These are phyloP conservation scores for Daldinia vernicosa DNA, from an alignment of 495 filamentous ascomycete genomes.

Conservation along the genomic window DNA sequence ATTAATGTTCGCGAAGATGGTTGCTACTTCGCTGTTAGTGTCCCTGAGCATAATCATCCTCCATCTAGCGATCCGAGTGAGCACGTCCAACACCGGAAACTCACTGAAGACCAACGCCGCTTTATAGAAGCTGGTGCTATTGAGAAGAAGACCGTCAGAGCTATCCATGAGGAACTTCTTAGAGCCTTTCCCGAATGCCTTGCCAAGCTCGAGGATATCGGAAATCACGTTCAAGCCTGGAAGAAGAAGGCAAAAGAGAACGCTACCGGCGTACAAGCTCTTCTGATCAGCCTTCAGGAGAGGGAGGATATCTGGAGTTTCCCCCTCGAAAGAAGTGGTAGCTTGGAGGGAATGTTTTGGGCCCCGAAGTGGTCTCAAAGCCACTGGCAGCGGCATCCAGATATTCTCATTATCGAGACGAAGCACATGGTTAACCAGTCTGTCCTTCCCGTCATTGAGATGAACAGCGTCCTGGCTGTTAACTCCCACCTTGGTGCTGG, in stretches of 20 bases:
- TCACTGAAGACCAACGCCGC: conserved; percentile 43
- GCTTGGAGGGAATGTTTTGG: conserved; percentile 45
- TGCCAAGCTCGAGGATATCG: conserved; percentile 43
- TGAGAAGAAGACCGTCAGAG: conserved; percentile 42
- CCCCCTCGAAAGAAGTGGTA: conserved; percentile 39
- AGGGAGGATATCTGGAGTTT: conserved; percentile 45
- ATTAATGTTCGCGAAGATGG: conserved; percentile 41
- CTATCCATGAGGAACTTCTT: conserved; percentile 43
- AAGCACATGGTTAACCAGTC: conserved; percentile 45
- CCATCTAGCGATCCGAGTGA: conserved; percentile 38
- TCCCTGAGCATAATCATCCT: conserved; percentile 44
- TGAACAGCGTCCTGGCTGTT: conserved; percentile 43
- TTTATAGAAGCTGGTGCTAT: conserved; percentile 44
- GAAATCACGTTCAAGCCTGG: conserved; percentile 44
- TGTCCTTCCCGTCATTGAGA: conserved; percentile 43
- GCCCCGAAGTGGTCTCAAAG: conserved; percentile 44
- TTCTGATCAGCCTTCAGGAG: conserved; percentile 44
- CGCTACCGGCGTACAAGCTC: conserved; percentile 45
- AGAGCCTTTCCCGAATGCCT: conserved; percentile 34
- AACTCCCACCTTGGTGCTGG: conserved; percentile 44
- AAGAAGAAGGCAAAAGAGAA: conserved; percentile 45
- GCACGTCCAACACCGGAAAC: conserved; percentile 43
- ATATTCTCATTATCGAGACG: conserved; percentile 45
- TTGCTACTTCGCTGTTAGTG: conserved; percentile 39
- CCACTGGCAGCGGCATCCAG: conserved; percentile 44